Conservation (phyloP, 1,139 yeast species). For the Kazachstania sp. region DNA sequence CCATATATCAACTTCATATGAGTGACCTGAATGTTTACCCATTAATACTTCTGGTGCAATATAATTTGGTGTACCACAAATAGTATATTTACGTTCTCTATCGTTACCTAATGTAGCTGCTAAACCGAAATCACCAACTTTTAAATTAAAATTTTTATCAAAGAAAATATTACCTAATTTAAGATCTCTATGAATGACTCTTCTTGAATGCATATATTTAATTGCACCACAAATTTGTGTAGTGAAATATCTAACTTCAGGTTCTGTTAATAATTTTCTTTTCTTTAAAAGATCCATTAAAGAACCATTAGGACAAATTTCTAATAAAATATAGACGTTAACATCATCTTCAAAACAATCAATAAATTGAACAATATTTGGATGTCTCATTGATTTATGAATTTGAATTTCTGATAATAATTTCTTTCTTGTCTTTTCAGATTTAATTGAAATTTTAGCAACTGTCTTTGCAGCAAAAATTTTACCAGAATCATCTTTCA, state of each 20-base stretch:
- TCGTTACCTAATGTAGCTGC: slow-evolving; percentile 60
- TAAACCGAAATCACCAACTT: slow-evolving; percentile 93
- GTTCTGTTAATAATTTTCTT: slow-evolving; percentile 75
- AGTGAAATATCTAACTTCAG: slow-evolving; percentile 85
- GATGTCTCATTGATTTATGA: slow-evolving; percentile 82
- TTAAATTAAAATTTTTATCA: slow-evolving; percentile 85
- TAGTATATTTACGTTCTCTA: slow-evolving; percentile 75
- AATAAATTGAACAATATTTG: slow-evolving; percentile 81
- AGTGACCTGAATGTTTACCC: slow-evolving; percentile 82
- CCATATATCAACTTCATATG: slow-evolving; percentile 94
- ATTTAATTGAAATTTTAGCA: slow-evolving; percentile 87
- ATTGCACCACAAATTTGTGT: slow-evolving; percentile 93
- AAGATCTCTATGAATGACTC: slow-evolving; percentile 93
- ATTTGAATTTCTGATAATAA: slow-evolving; percentile 88
- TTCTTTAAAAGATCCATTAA: slow-evolving; percentile 85
- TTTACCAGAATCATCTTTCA: slow-evolving; percentile 80
- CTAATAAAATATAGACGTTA: slow-evolving; percentile 85
- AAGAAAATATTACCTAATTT: slow-evolving; percentile 91
- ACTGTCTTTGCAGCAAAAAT: slow-evolving; percentile 95
- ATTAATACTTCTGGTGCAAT: slow-evolving; percentile 95
- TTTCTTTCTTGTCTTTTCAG: slow-evolving; percentile 86
- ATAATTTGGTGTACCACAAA: slow-evolving; percentile 97
- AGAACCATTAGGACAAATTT: slow-evolving; percentile 89
- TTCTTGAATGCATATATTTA: slow-evolving; percentile 79
- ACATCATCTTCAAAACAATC: slow-evolving; percentile 95